Percentiles rank a stretch among this genome's conserved stretches.
Conservation (phyloP, 768 basidiomycete genomes). For the Dioszegia aurantiaca region DNA sequence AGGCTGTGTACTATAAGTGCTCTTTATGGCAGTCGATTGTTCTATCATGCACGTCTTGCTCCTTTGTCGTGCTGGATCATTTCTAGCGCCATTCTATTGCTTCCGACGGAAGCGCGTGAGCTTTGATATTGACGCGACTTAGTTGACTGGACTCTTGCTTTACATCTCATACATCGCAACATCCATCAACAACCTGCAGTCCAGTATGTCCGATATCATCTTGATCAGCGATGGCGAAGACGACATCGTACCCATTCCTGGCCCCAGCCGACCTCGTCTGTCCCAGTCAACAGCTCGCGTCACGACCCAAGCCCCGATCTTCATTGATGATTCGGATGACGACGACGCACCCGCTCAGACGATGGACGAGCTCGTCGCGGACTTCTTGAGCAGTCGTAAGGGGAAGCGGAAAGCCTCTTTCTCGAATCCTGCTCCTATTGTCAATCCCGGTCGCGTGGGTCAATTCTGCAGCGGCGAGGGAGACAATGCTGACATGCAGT, state of each 20-base stretch:
- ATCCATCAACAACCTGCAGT: neutral
- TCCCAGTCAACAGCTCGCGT: neutral
- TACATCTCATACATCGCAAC: neutral
- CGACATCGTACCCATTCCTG: constrained; percentile 29
- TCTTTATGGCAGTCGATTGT: neutral
- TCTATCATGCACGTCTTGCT: neutral
- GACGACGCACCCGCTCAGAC: constrained; percentile 14
- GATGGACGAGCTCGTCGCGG: neutral
- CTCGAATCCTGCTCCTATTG: neutral
- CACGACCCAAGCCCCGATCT: neutral
- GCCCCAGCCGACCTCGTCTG: constrained; percentile 6
- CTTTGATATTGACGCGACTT: constrained; percentile 6
- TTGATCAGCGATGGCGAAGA: constrained; percentile 32
- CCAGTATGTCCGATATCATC: constrained; percentile 19
- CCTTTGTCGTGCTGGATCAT: neutral
- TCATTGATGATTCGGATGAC: constrained; percentile 13
- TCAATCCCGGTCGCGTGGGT: no score
- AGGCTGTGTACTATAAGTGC: neutral
- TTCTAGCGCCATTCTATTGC: no score
- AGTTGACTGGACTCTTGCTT: constrained; percentile 7
- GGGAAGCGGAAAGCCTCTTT: constrained; percentile 18
- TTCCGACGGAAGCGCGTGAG: constrained; percentile 6
- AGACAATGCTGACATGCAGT: constrained; percentile 4
- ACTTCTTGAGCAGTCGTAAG: neutral
- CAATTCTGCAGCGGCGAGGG: no score